A percentile compares a stretch with the other conserved stretches of the same genome.
phyloP scores from a whole-genome alignment of 805 yeast genomes.

The Debaryomyces tyrocola region DNA sequence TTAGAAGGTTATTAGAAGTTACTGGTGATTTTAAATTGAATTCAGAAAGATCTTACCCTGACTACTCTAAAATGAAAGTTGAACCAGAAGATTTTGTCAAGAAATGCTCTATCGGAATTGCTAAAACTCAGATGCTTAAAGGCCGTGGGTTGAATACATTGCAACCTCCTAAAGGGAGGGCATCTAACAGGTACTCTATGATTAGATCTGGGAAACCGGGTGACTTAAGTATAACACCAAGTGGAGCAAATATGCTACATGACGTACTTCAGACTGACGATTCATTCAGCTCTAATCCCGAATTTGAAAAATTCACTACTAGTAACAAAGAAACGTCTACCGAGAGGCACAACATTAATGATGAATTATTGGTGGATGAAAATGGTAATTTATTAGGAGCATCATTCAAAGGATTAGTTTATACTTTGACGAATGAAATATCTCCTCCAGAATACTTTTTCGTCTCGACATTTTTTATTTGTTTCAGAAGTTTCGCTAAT shows the following conservation, averaged over 20 bases:
- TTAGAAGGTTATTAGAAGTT: slow-evolving; percentile 49
- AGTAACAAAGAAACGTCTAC: slow-evolving; percentile 1
- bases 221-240: slow-evolving; percentile 45
- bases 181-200: slow-evolving; percentile 47
- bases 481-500: slow-evolving; percentile 69
- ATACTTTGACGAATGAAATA: slow-evolving; percentile 64
- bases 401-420: slow-evolving; percentile 67
- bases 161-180: slow-evolving; percentile 16
- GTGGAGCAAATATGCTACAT: slow-evolving; percentile 48
- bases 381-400: slow-evolving; percentile 63
- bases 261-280: slow-evolving; percentile 29
- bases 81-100: slow-evolving; percentile 61
- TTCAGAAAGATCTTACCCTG: slow-evolving; percentile 62
- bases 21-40: slow-evolving; percentile 70
- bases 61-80: slow-evolving; percentile 56
- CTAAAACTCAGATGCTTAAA: slow-evolving; percentile 34
- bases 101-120: slow-evolving; percentile 60
- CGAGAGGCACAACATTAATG: slow-evolving; percentile 18
- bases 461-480: slow-evolving; percentile 71
- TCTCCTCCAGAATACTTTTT: slow-evolving; percentile 67
- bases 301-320: slow-evolving; percentile 34
- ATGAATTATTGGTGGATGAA: slow-evolving; percentile 53
- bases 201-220: slow-evolving; percentile 53
- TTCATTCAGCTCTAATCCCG: slow-evolving; percentile 32
- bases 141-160: slow-evolving; percentile 23